Conservation (phyloP, 2,329 filamentous ascomycete genomes). For the Corynespora cassiicola region DNA sequence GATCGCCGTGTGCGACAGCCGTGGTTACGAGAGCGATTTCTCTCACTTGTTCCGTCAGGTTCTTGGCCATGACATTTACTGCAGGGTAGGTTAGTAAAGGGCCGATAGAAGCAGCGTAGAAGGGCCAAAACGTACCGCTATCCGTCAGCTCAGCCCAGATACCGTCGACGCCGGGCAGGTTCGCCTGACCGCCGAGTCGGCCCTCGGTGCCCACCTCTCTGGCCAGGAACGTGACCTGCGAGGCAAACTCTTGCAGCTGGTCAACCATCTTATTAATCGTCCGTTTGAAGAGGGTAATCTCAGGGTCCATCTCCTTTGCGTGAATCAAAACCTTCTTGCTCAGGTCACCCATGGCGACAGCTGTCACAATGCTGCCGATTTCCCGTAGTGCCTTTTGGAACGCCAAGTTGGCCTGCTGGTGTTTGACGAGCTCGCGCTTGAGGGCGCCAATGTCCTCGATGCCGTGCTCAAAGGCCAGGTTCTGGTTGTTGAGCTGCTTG, state of each 20-base stretch:
- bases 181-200: slow-evolving; percentile 89
- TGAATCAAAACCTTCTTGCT: slow-evolving; percentile 98
- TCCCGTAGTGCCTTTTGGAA: slow-evolving; percentile 97
- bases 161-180: slow-evolving; percentile 91
- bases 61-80: slow-evolving; percentile 99
- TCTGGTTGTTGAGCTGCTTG: slow-evolving; percentile 84
- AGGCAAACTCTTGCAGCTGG: slow-evolving; percentile 94
- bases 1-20: slow-evolving; percentile 89
- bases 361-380: slow-evolving; percentile 96
- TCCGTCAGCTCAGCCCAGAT: slow-evolving; percentile 95
- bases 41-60: slow-evolving; percentile 94
- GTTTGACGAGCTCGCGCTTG: slow-evolving; percentile 93
- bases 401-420: slow-evolving; percentile 96
- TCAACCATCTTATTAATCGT: slow-evolving; percentile 99
- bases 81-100: slow-evolving; percentile 32
- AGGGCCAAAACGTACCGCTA: slow-evolving; percentile 52
- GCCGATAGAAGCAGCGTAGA: slow-evolving; percentile 21
- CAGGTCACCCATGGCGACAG: slow-evolving; percentile 91
- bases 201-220: slow-evolving; percentile 97
- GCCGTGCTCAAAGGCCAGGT: slow-evolving; percentile 77
- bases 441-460: slow-evolving; percentile 88
- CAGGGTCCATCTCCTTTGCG: slow-evolving; percentile 94
- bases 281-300: slow-evolving; percentile 96
- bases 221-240: slow-evolving; percentile 92
- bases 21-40: slow-evolving; percentile 98